These are phyloP conservation scores for Globomyces pollinis-pini DNA, from an alignment of 192 early-diverging fungal species.

Conservation along the genomic window DNA sequence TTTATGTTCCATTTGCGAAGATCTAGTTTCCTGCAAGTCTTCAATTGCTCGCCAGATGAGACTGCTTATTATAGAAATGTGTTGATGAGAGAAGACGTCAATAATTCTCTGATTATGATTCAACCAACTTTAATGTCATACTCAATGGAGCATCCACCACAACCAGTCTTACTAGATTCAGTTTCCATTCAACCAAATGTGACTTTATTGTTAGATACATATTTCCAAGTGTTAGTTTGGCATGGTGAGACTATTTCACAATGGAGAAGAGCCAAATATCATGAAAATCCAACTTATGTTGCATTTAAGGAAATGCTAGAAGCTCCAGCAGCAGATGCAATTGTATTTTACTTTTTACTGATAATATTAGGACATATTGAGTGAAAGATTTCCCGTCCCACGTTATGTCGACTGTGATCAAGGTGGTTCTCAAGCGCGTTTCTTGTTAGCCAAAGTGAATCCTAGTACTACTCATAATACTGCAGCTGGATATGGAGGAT, in stretches of 20 bases:
- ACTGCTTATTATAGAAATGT: slow-evolving; percentile 86
- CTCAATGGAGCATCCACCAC: slow-evolving; percentile 73
- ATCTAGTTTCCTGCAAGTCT: slow-evolving; percentile 95
- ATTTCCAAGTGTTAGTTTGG: slow-evolving; percentile 99
- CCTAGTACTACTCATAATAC: slow-evolving; percentile 88
- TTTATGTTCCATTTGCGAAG: slow-evolving; percentile 99
- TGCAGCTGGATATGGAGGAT: slow-evolving; percentile 20
- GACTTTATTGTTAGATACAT: slow-evolving; percentile 91
- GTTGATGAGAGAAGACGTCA: slow-evolving; percentile 89
- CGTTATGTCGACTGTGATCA: slow-evolving; percentile 97
- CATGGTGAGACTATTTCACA: slow-evolving; percentile 95
- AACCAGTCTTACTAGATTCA: slow-evolving; percentile 92
- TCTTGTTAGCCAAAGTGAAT: slow-evolving; percentile 95
- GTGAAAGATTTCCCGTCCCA: slow-evolving; percentile 93
- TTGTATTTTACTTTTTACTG: slow-evolving; percentile 26
- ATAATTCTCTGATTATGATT: slow-evolving; percentile 98
- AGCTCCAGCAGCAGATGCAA: slow-evolving; percentile 79
- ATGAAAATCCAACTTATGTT: slow-evolving; percentile 88
- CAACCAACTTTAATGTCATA: slow-evolving; percentile 95
- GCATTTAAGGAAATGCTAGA: slow-evolving; percentile 91
- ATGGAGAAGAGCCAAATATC: slow-evolving; percentile 95
- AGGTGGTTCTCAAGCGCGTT: slow-evolving; percentile 94
- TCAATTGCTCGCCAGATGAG: slow-evolving; percentile 98
- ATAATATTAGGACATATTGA: slow-evolving; percentile 66
- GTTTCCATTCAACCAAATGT: slow-evolving; percentile 95